phyloP scores from a whole-genome alignment of 805 yeast genomes.

The Metschnikowia orientalis region DNA sequence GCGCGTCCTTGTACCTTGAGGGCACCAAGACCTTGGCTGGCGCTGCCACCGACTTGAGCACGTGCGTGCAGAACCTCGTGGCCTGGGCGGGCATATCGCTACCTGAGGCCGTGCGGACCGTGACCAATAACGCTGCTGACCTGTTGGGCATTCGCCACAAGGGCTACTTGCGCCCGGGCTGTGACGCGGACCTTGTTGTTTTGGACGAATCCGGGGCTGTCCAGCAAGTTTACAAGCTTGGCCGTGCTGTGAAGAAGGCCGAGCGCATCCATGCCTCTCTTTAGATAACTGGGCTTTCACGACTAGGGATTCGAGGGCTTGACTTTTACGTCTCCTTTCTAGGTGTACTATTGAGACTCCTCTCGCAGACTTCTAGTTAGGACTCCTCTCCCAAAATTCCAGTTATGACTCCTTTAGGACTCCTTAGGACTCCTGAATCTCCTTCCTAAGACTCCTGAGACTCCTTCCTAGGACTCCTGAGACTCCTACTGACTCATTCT shows the following conservation, averaged over 20 bases:
- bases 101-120: constrained; percentile 52
- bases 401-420: no score
- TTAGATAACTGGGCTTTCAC: no score
- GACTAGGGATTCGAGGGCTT: no score
- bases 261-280: constrained; percentile 5
- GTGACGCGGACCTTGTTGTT: constrained; percentile 55
- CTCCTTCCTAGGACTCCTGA: no score
- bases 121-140: constrained; percentile 51
- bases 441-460: no score
- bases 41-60: constrained; percentile 52
- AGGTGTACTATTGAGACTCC: no score
- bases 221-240: constrained; percentile 48
- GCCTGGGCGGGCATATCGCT: constrained; percentile 46
- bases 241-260: constrained; percentile 18
- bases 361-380: no score
- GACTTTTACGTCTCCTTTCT: no score
- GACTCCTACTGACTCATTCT: no score
- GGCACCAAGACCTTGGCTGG: constrained; percentile 60
- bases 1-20: constrained; percentile 43
- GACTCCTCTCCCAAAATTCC: no score
- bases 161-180: constrained; percentile 49
- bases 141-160: constrained; percentile 42
- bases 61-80: constrained; percentile 47
- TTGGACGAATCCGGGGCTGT: constrained; percentile 42
- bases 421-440: no score